These are phyloP conservation scores for Pezizomycotina sp. DNA, from an alignment of 2,329 filamentous ascomycete genomes.

Conservation along the genomic window DNA sequence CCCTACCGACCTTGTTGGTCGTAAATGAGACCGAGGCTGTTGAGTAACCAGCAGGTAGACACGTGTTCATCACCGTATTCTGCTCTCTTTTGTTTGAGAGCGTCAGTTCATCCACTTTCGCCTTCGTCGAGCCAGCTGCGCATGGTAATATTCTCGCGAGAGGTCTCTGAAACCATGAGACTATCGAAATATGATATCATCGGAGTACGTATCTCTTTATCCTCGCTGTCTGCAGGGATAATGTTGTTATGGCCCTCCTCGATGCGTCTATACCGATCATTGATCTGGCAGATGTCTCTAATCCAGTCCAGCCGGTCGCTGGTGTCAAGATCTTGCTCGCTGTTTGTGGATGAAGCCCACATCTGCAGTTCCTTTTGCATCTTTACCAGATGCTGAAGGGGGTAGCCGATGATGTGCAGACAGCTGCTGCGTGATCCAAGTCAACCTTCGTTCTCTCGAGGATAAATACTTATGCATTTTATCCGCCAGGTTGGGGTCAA, in stretches of 20 bases:
- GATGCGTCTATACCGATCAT: constrained; percentile 10
- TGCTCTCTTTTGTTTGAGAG: constrained; percentile 3
- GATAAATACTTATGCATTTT: constrained; percentile 13
- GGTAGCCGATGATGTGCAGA: constrained; percentile 13
- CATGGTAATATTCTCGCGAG: constrained; percentile 16
- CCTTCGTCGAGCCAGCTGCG: constrained; percentile 9
- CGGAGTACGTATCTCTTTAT: background rate
- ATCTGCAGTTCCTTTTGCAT: constrained; percentile 9
- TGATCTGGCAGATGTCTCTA: constrained; percentile 5
- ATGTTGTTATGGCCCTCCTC: background rate
- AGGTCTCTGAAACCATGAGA: constrained; percentile 19
- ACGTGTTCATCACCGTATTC: constrained; percentile 5
- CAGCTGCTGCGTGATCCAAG: constrained; percentile 8
- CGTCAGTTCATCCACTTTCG: constrained; percentile 10
- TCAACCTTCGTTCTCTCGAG: constrained; percentile 4
- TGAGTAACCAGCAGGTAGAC: constrained; percentile 15
- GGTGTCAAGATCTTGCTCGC: constrained; percentile 3
- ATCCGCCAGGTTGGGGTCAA: constrained; percentile 2
- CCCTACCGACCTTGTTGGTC: constrained; percentile 16
- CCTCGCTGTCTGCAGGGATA: background rate
- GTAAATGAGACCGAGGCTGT: constrained; percentile 19
- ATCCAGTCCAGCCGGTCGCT: constrained; percentile 13
- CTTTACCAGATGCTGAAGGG: constrained; percentile 10
- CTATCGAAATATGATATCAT: constrained; percentile 17
- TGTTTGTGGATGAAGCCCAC: constrained; percentile 2